Evolutionary conservation across 352 stramenopile genomes (phyloP).

Genomic region (Aphanomyces euteiches): DNA sequence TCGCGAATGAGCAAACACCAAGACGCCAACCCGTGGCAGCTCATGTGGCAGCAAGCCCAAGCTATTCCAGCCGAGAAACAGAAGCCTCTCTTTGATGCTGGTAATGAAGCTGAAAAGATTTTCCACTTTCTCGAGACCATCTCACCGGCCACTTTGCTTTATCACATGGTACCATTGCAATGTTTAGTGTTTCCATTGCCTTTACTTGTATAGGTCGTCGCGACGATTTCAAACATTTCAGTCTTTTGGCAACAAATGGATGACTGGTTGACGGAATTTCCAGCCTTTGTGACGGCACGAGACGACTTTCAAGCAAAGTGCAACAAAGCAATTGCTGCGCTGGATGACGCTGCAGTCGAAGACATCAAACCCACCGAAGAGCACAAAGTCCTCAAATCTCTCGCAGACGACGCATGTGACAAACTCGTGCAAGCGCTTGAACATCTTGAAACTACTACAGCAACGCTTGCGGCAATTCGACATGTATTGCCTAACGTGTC

Average conservation of each 20-base stretch:
- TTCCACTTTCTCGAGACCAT: conserved; percentile 82
- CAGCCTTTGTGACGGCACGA: not conserved
- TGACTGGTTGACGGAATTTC: not conserved
- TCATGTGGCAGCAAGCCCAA: conserved; percentile 62
- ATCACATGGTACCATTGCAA: conserved; percentile 56
- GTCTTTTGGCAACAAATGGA: not conserved
- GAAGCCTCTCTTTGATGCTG: conserved; percentile 62
- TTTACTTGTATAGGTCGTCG: not conserved
- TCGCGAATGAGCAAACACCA: conserved; percentile 46
- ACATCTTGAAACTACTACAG: not conserved
- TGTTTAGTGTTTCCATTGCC: not conserved
- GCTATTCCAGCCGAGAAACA: conserved; percentile 57
- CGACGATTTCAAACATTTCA: conserved; percentile 10
- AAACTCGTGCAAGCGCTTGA: not conserved
- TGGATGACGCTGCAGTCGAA: conserved; percentile 6
- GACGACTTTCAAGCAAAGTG: conserved; percentile 1
- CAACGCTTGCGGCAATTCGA: not conserved
- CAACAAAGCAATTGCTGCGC: conserved; percentile 18
- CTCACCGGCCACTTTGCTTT: conserved; percentile 68
- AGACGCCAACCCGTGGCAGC: conserved; percentile 59
- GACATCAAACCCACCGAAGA: conserved; percentile 13
- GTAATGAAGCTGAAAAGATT: conserved; percentile 73
- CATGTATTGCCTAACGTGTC: conserved; percentile 2
- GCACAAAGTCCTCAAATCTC: not conserved
- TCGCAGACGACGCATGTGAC: conserved; percentile 11